Percentiles rank a stretch among this genome's conserved stretches.
Evolutionary conservation across 2,329 filamentous ascomycete genomes (phyloP).

Genomic region (Colletotrichum agaves): DNA sequence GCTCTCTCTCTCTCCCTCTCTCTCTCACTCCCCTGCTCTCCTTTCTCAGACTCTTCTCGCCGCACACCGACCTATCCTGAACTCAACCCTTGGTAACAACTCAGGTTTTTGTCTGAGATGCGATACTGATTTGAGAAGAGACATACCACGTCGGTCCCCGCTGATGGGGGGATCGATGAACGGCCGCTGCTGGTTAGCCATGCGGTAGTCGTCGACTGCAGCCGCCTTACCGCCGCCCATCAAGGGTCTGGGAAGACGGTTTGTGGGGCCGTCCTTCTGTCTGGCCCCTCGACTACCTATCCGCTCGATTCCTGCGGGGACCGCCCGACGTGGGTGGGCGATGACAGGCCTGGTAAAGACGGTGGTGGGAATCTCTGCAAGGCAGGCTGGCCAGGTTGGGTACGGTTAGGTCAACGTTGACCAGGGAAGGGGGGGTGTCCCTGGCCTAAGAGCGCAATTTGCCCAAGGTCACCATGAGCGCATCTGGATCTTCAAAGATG

Average conservation of each 20-base stretch:
- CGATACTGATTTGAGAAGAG: slow-evolving; percentile 29
- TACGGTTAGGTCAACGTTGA: slow-evolving; percentile 19
- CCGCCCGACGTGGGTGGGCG: slow-evolving; percentile 25
- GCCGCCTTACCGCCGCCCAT: slow-evolving; percentile 34
- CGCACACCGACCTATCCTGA: not conserved
- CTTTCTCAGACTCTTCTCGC: not conserved
- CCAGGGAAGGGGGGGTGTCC: slow-evolving; percentile 10
- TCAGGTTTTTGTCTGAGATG: slow-evolving; percentile 28
- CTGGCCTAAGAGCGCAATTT: slow-evolving; percentile 4
- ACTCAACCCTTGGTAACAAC: slow-evolving; percentile 8
- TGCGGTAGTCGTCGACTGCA: slow-evolving; percentile 38
- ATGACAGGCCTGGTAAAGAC: slow-evolving; percentile 10
- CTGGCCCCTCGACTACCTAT: slow-evolving; percentile 12
- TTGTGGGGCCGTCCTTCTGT: slow-evolving; percentile 34
- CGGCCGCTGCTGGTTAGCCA: slow-evolving; percentile 29
- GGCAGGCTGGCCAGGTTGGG: slow-evolving; percentile 8
- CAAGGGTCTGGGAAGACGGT: slow-evolving; percentile 35
- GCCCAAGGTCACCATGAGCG: slow-evolving; percentile 23
- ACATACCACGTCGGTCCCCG: slow-evolving; percentile 18
- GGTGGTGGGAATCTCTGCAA: not conserved
- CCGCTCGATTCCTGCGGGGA: slow-evolving; percentile 32
- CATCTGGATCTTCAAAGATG: slow-evolving; percentile 35
- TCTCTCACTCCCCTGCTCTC: not conserved
- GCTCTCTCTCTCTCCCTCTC: not conserved
- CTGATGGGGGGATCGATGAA: slow-evolving; percentile 29